Conservation (phyloP, 2,329 filamentous ascomycete genomes). For the Ilyonectria mors-panacis region DNA sequence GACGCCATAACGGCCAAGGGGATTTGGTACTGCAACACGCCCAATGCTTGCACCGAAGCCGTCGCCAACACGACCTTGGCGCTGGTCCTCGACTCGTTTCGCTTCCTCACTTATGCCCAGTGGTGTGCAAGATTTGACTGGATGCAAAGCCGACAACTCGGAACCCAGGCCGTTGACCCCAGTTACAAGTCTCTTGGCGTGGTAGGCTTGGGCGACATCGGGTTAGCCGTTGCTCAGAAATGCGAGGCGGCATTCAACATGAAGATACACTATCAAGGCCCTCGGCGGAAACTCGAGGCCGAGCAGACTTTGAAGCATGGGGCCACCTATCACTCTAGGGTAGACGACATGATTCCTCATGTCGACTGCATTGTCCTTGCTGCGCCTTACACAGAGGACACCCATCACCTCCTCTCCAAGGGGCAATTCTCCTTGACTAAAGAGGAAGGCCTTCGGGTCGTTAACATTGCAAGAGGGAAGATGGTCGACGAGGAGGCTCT, state of each 20-base stretch:
- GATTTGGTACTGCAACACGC: constrained; percentile 33
- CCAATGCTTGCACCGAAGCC: constrained; percentile 30
- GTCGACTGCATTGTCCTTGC: constrained; percentile 35
- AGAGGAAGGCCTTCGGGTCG: constrained; percentile 34
- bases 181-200: constrained; percentile 18
- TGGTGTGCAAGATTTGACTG: constrained; percentile 32
- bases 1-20: constrained; percentile 27
- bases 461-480: constrained; percentile 40
- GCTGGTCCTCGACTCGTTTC: constrained; percentile 27
- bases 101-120: constrained; percentile 24
- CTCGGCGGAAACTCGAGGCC: constrained; percentile 13
- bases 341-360: constrained; percentile 28
- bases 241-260: constrained; percentile 29
- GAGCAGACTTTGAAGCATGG: constrained; percentile 14
- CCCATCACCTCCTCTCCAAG: constrained; percentile 34
- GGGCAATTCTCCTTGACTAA: constrained; percentile 25
- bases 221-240: constrained; percentile 24
- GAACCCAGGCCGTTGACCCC: constrained; percentile 23
- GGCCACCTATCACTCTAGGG: constrained; percentile 13
- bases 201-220: constrained; percentile 30
- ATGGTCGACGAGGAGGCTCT: constrained; percentile 41
- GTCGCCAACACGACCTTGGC: constrained; percentile 27
- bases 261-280: constrained; percentile 27
- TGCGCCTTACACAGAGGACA: constrained; percentile 37
- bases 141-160: constrained; percentile 25